phyloP scores from a whole-genome alignment of 2,329 filamentous ascomycete genomes.

The Penicillium digitatum region DNA sequence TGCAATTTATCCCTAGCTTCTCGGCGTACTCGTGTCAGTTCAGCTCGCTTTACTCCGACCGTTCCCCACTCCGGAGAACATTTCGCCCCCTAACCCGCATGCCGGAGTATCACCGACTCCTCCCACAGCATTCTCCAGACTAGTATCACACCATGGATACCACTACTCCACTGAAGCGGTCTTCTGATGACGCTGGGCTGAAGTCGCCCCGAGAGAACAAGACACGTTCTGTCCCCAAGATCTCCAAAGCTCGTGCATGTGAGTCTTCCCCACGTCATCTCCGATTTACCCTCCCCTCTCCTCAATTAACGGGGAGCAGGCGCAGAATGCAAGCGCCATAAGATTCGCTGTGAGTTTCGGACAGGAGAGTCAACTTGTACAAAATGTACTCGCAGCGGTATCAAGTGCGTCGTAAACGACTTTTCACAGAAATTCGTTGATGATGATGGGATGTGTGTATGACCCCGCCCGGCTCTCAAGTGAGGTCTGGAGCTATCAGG shows the following conservation, averaged over 20 bases:
- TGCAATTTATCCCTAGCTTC: neutral
- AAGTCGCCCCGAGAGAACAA: constrained; percentile 29
- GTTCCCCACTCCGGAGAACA: constrained; percentile 13
- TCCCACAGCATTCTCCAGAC: neutral
- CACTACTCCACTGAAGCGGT: constrained; percentile 34
- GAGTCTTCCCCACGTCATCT: constrained; percentile 19
- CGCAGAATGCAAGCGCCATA: constrained; percentile 52
- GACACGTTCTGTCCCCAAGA: constrained; percentile 30
- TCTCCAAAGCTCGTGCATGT: constrained; percentile 44
- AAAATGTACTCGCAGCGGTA: constrained; percentile 49
- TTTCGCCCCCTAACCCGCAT: constrained; percentile 18
- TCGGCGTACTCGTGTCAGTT: neutral
- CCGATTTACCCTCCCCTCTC: neutral
- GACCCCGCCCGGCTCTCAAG: neutral
- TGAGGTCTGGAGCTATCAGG: neutral
- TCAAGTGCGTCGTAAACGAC: constrained; percentile 54
- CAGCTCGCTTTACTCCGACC: neutral
- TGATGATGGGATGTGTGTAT: constrained; percentile 50
- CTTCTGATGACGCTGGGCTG: constrained; percentile 35
- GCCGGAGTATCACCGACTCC: constrained; percentile 23
- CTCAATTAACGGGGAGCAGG: constrained; percentile 27
- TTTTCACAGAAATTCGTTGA: constrained; percentile 55
- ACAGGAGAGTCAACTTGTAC: constrained; percentile 47
- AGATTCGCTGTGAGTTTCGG: constrained; percentile 54
- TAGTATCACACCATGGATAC: constrained; percentile 17